A percentile compares a stretch with the other conserved stretches of the same genome.
These are phyloP conservation scores for Blastobotrys buckinghamii DNA, from an alignment of 1,139 yeast species.

Conservation along the genomic window DNA sequence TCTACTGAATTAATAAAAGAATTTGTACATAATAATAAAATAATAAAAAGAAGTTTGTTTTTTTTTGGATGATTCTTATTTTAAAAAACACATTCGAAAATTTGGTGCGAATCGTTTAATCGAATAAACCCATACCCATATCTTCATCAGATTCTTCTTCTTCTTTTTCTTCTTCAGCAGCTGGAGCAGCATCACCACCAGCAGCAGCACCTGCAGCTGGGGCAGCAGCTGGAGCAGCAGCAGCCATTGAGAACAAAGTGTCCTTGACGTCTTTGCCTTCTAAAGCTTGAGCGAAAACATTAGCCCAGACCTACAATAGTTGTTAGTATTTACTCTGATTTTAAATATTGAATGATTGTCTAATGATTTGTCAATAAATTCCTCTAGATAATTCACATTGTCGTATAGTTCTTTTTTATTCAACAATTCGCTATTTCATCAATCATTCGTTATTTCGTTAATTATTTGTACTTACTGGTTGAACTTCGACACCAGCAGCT, in stretches of 20 bases:
- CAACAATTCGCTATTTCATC: background rate
- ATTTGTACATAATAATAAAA: background rate
- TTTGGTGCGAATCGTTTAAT: conserved; percentile 23
- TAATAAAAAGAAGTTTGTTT: background rate
- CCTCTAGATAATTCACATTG: background rate
- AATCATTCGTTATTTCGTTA: background rate
- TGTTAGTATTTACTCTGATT: conserved; percentile 2
- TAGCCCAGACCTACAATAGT: conserved; percentile 79
- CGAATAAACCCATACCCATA: conserved; percentile 38
- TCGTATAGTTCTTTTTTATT: background rate
- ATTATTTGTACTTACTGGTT: conserved; percentile 42
- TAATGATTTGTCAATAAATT: background rate
- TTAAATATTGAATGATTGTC: background rate
- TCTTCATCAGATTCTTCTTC: conserved; percentile 33
- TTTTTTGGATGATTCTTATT: background rate
- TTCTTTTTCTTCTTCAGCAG: conserved; percentile 33
- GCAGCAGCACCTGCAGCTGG: conserved; percentile 55
- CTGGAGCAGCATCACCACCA: conserved; percentile 63
- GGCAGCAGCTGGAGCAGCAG: conserved; percentile 57
- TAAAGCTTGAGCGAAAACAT: conserved; percentile 91
- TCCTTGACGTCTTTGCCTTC: conserved; percentile 96
- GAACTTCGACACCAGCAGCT: conserved; percentile 89
- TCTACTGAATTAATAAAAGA: background rate
- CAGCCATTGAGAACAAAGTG: conserved; percentile 69
- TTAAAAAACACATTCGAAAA: background rate